Evolutionary conservation across 495 filamentous ascomycete species (phyloP).

Genomic region (Cairneyella variabilis): DNA sequence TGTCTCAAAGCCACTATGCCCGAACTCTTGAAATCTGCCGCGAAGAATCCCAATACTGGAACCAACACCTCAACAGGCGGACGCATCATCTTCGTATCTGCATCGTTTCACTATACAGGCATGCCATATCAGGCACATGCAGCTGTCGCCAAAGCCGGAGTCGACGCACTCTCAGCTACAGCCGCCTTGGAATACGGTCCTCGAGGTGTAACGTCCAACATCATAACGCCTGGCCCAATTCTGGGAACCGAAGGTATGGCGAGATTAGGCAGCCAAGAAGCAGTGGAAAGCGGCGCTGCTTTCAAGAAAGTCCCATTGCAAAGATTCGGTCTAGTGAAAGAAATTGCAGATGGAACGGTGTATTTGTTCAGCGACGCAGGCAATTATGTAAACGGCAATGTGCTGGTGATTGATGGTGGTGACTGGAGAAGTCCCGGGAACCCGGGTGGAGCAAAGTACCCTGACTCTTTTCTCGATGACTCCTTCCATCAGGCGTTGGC

Average conservation of each 20-base stretch:
- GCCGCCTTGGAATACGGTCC: conserved; percentile 86
- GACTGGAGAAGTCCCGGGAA: conserved; percentile 28
- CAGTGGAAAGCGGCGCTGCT: conserved; percentile 30
- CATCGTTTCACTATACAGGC: conserved; percentile 85
- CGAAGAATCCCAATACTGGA: conserved; percentile 48
- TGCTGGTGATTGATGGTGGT: conserved; percentile 76
- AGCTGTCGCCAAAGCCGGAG: conserved; percentile 82
- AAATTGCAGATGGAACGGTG: conserved; percentile 91
- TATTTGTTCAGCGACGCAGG: conserved; percentile 80
- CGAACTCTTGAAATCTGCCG: conserved; percentile 69
- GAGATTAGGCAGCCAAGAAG: conserved; percentile 31
- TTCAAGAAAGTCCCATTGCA: conserved; percentile 55
- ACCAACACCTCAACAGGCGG: conserved; percentile 60
- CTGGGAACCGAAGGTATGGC: conserved; percentile 57
- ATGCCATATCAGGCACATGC: conserved; percentile 84
- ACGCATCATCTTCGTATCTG: conserved; percentile 82
- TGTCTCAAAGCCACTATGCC: conserved; percentile 88
- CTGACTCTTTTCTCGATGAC: conserved; percentile 59
- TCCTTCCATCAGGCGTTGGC: conserved; percentile 54
- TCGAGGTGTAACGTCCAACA: conserved; percentile 81
- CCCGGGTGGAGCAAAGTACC: conserved; percentile 40
- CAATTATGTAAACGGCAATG: conserved; percentile 76
- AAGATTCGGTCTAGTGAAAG: conserved; percentile 71
- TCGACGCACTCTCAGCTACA: conserved; percentile 74
- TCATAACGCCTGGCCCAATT: conserved; percentile 80